Evolutionary conservation across 495 filamentous ascomycete genomes (phyloP).

Genomic region (Xylaria sp.): DNA sequence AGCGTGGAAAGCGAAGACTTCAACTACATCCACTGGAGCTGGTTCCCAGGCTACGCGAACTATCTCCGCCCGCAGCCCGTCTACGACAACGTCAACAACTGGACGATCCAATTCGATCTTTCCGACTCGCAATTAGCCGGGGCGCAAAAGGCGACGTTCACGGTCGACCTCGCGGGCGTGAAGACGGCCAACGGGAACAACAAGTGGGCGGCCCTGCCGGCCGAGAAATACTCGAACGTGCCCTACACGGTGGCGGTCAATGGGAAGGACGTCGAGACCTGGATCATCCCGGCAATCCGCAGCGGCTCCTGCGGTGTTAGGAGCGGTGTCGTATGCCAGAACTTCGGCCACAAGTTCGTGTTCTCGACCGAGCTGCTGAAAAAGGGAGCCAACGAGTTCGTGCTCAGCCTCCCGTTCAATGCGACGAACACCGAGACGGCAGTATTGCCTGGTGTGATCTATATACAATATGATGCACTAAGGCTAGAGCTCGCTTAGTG

Average conservation of each 20-base stretch:
- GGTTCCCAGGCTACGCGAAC: constrained; percentile 52
- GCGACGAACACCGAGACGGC: constrained; percentile 63
- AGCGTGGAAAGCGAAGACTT: constrained; percentile 49
- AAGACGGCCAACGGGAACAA: constrained; percentile 61
- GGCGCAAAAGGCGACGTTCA: constrained; percentile 53
- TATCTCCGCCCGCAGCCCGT: constrained; percentile 25
- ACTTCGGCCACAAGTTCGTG: constrained; percentile 57
- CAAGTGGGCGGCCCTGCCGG: constrained; percentile 18
- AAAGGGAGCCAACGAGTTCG: constrained; percentile 56
- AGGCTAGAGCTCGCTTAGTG: constrained; percentile 58
- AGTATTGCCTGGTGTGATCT: constrained; percentile 55
- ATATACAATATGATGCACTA: constrained; percentile 67
- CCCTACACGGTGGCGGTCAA: constrained; percentile 52
- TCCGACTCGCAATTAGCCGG: constrained; percentile 31
- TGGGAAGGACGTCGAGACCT: constrained; percentile 49
- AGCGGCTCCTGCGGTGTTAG: constrained; percentile 61
- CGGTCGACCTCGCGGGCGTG: constrained; percentile 60
- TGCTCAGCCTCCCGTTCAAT: constrained; percentile 59
- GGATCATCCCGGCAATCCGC: constrained; percentile 53
- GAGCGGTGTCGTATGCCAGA: constrained; percentile 64
- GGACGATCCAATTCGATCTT: constrained; percentile 57
- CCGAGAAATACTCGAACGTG: constrained; percentile 28
- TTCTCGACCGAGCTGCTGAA: constrained; percentile 54
- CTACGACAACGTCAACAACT: constrained; percentile 53
- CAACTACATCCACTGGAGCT: constrained; percentile 61